Evolutionary conservation across 2,329 filamentous ascomycete species (phyloP), one percentile per base, ranked within the genome.

Genomic region (Nothophoma quercina): DNA sequence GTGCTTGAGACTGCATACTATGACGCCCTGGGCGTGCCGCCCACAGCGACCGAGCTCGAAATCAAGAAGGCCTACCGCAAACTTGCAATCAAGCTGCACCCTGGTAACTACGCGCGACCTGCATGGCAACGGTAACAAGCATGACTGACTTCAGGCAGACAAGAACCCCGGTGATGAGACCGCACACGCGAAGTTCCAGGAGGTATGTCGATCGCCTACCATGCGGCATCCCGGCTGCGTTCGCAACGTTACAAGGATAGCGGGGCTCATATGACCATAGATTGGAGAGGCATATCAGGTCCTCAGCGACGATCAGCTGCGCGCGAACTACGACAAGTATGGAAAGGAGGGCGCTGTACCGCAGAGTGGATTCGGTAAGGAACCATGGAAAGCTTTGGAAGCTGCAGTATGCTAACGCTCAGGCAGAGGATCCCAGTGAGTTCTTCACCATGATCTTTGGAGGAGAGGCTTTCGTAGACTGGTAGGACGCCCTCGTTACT

Each of bases 361-460:
- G 0, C 86, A 88, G 66, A 90, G 91, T 67, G 95, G 95, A 58
- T 99, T 99, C 75, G 90, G 90, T 83, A 73, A 48, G 79, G 60
- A 30, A 2, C 15, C 22, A 10, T 19, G 12, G 15, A 19, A 7
- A 13, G n/a, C 1, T 21, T 4, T 25, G 9, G 23, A 19, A 19
- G 34, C 55, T 65, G 28, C 67, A 51, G n/a, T 28, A 21, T 36
- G 58, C 64, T 70, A 43, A 68, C 55, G 34, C 35, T 46, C 36
- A n/a, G 21, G 48, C 70, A 85, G 85, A 89, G 81, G 95, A 99
- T 74, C 95, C 95, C 1, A 85, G 92, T 60, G 95, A 99, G 77
- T 99, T 99, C 83, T 99, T 99, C 79, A 90, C 90, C 68, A 96
- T 93, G 81, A 99, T 99, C 65, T 99, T 99, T 71, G 95, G 95